phyloP scores from a whole-genome alignment of 345 rosid genomes.

The Arabidopsis suecica region DNA sequence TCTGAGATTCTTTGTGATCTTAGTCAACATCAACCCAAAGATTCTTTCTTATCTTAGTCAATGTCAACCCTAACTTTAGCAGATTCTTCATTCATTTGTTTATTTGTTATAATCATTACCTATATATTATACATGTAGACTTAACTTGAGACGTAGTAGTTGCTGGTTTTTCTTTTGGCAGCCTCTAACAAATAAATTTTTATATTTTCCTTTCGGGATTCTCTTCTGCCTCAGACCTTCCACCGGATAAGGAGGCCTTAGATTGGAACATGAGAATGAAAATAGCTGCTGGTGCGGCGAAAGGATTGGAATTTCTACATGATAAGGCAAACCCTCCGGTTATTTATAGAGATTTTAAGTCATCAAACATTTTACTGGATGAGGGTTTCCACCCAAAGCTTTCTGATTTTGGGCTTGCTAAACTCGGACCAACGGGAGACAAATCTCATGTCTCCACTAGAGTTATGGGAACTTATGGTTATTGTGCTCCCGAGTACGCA shows the following conservation, averaged over 20 bases:
- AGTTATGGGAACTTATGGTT: conserved; percentile 99
- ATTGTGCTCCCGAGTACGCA: conserved; percentile 99
- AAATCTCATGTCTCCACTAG: conserved; percentile 98
- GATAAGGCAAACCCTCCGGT: conserved; percentile 97
- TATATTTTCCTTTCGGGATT: neutral
- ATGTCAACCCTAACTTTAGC: conserved; percentile 40
- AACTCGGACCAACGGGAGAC: conserved; percentile 97
- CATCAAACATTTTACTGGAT: conserved; percentile 89
- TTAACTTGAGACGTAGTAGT: conserved; percentile 34
- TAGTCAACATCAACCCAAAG: conserved; percentile 25
- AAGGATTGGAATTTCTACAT: conserved; percentile 92
- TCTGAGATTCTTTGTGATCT: conserved; percentile 21
- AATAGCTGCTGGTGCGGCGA: conserved; percentile 98
- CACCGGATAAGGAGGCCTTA: conserved; percentile 88
- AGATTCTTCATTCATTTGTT: conserved; percentile 32
- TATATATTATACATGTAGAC: conserved; percentile 7
- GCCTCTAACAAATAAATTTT: neutral
- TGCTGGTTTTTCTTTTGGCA: conserved; percentile 2
- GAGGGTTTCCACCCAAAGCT: conserved; percentile 95
- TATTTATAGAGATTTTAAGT: conserved; percentile 94
- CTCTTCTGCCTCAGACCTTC: conserved; percentile 61
- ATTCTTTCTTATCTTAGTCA: conserved; percentile 35
- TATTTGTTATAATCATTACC: neutral
- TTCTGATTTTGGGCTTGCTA: conserved; percentile 97
- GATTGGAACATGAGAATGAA: conserved; percentile 98